These are phyloP conservation scores for Cercospora citrullina DNA, from an alignment of 2,329 filamentous ascomycete genomes.

Conservation along the genomic window DNA sequence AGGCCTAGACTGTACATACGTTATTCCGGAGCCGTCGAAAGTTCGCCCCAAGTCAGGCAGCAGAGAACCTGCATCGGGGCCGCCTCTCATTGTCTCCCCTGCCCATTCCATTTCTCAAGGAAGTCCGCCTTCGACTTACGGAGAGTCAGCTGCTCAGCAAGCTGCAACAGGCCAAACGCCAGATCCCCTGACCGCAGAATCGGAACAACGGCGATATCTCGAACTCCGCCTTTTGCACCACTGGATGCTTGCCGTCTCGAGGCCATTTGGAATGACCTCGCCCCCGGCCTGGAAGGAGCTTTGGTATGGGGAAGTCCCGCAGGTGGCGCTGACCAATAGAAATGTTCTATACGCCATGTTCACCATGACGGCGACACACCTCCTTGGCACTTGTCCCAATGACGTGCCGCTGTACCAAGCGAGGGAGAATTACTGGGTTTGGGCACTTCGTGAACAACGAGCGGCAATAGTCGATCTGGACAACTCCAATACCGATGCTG, in stretches of 20 bases:
- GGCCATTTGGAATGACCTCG: conserved; percentile 31
- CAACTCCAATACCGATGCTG: conserved; percentile 34
- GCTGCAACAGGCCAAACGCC: conserved; percentile 8
- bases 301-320: conserved; percentile 31
- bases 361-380: conserved; percentile 30
- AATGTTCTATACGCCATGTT: conserved; percentile 31
- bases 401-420: conserved; percentile 26
- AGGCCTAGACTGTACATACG: conserved; percentile 53
- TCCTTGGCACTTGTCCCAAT: conserved; percentile 23
- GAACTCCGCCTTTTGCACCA: conserved; percentile 30
- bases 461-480: conserved; percentile 32
- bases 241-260: conserved; percentile 30
- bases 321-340: conserved; percentile 28
- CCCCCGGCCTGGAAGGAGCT: conserved; percentile 30
- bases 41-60: conserved; percentile 23
- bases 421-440: conserved; percentile 30
- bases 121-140: conserved; percentile 19
- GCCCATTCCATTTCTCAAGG: conserved; percentile 22
- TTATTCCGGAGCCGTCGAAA: conserved; percentile 22
- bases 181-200: conserved; percentile 21
- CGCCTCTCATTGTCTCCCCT: conserved; percentile 19
- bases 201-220: conserved; percentile 27
- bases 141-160: conserved; percentile 11
- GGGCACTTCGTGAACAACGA: conserved; percentile 35
- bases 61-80: conserved; percentile 14